Base-by-base conservation (phyloP, 2,329 filamentous ascomycete species). In the Curvularia eragrostidis region DNA sequence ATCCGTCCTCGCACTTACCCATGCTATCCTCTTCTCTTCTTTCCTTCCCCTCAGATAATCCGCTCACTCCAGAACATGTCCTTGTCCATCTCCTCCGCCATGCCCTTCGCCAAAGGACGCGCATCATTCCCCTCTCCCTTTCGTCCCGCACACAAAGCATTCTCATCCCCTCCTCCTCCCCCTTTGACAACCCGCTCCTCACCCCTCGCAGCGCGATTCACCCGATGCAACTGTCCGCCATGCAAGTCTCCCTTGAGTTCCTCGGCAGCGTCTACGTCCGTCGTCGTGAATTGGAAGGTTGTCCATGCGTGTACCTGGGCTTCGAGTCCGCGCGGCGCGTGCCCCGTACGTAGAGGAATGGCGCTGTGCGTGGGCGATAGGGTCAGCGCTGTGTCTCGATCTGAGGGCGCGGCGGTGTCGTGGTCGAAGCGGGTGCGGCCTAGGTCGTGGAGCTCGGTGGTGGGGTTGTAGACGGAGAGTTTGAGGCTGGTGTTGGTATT, bases 231-330 rank as follows among this genome's bases (percentile, higher is more conserved):
- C 57, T 70, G 67, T 1, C 73, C 73, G 8, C 68, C 72, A 47
- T 76, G 73, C 43, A 76, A 46, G 52, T 74, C 68, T n/a, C 69
- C 72, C 62, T 76, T 75, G 39, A 69, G 54, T 56, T 73, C 72
- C 50, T 71, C 72, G 5, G 63, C 62, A 26, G 56, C 59, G 49
- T 75, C 48, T 0, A 62, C 52, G 32, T 75, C 72, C 7, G 61
- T 62, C 0, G 65, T 69, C 2, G 65, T 72, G 52, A 63, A 70
- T 39, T 67, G 63, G 47, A 74, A 67, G 2, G 65, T 68, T 12
- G 59, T 72, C 73, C 73, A 76, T 0, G 61, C 69, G 24, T 70
- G 72, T 30, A 73, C 65, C 18, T 69, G 57, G 34, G 51, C 42
- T 48, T 75, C 73, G 21, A 67, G 55, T 2, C 72, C 72, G 2